phyloP scores from a whole-genome alignment of 2,329 filamentous ascomycete species.

The Diaporthe ampelina region DNA sequence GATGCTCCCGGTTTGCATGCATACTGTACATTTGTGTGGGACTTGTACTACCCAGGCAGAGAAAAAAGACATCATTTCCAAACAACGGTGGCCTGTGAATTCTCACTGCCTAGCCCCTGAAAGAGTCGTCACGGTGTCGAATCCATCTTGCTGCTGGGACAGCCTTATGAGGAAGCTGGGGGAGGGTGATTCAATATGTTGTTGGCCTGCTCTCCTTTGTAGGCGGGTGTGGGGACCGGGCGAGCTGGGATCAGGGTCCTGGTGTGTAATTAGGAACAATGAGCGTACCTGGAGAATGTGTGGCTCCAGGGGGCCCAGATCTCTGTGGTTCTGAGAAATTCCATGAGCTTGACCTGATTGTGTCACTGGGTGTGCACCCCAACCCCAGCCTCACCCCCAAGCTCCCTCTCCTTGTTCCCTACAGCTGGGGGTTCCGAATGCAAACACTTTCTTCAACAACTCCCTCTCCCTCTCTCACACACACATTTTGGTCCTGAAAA shows the following conservation, averaged over 20 bases:
- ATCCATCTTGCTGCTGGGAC: conserved; percentile 1
- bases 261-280: background rate
- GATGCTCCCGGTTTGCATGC: background rate
- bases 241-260: background rate
- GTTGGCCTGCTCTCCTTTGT: background rate
- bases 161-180: background rate
- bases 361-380: conserved; percentile 24
- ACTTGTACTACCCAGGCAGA: background rate
- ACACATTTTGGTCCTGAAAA: background rate
- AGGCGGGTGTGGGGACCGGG: conserved; percentile 2
- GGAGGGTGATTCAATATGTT: background rate
- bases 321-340: conserved; percentile 33
- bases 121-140: background rate
- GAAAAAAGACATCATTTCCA: background rate
- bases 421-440: background rate
- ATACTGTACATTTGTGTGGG: background rate
- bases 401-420: conserved; percentile 1
- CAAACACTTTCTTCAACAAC: background rate
- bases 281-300: background rate
- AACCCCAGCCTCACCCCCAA: conserved; percentile 31
- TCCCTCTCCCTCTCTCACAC: background rate
- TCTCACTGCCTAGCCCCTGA: background rate
- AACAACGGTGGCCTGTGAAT: background rate
- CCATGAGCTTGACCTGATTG: conserved; percentile 29
- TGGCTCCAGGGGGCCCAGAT: conserved; percentile 8